A percentile compares a stretch with the other conserved stretches of the same genome.
Evolutionary conservation across 2,329 filamentous ascomycete species (phyloP).

Genomic region (Fusarium guadeloupense): DNA sequence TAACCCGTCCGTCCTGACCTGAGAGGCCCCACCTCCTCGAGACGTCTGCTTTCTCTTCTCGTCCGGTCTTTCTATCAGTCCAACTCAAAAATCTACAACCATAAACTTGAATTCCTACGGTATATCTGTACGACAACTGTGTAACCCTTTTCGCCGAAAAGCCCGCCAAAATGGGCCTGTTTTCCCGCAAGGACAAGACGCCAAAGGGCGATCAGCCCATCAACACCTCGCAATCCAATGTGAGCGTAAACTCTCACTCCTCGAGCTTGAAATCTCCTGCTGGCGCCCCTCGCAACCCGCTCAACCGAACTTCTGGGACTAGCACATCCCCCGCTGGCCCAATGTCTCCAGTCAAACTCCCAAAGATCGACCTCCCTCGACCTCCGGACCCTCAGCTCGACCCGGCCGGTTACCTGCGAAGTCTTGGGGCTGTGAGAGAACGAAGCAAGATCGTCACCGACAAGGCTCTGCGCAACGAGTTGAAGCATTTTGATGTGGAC

Average conservation of each 20-base stretch:
- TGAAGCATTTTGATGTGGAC: constrained; percentile 90
- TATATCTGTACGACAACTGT: constrained; percentile 15
- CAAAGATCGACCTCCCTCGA: constrained; percentile 82
- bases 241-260: constrained; percentile 61
- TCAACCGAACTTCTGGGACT: constrained; percentile 62
- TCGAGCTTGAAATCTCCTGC: constrained; percentile 52
- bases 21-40: constrained; percentile 37
- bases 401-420: constrained; percentile 89
- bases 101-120: constrained; percentile 1
- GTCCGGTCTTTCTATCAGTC: constrained; percentile 36
- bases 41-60: constrained; percentile 33
- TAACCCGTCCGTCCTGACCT: background rate
- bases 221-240: constrained; percentile 58
- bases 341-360: constrained; percentile 65
- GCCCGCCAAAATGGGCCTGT: constrained; percentile 60
- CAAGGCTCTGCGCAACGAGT: constrained; percentile 78
- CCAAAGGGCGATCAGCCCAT: constrained; percentile 54
- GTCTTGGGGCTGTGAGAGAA: constrained; percentile 87
- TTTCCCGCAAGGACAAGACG: constrained; percentile 64
- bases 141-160: constrained; percentile 13
- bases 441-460: constrained; percentile 76
- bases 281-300: constrained; percentile 43
- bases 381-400: constrained; percentile 89
- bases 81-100: constrained; percentile 24
- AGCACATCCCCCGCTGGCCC: constrained; percentile 60